These are phyloP conservation scores for Vigna reflexopilosa DNA, from an alignment of 306 rosid genomes.

Conservation along the genomic window DNA sequence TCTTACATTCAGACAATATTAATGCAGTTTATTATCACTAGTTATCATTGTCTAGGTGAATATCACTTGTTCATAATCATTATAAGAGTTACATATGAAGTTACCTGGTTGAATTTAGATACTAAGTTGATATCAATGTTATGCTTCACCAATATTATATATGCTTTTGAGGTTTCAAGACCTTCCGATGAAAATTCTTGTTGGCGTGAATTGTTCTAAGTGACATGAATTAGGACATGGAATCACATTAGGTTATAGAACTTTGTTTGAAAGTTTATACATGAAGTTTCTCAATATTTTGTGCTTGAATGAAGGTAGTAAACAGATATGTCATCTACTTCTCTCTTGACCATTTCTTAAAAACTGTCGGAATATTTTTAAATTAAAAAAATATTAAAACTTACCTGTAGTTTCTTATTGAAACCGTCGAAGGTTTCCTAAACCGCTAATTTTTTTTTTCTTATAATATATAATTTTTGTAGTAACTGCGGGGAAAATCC, in stretches of 20 bases:
- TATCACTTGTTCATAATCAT: not conserved
- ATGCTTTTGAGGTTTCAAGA: not conserved
- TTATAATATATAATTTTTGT: too few species aligned
- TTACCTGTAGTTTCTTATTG: too few species aligned
- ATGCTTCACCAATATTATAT: not conserved
- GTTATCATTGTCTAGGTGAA: not conserved
- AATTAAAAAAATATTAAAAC: too few species aligned
- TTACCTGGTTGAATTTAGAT: not conserved
- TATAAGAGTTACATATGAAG: too few species aligned
- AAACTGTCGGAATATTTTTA: too few species aligned
- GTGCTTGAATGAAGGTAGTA: too few species aligned
- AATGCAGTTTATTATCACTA: not conserved
- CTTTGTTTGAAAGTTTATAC: not conserved
- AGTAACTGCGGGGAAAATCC: too few species aligned
- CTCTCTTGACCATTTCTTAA: too few species aligned
- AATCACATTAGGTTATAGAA: not conserved
- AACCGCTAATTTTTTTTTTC: too few species aligned
- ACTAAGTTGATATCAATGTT: not conserved
- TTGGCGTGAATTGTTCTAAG: not conserved
- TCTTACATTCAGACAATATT: conserved; percentile 71
- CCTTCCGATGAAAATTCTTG: too few species aligned
- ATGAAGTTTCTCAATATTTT: not conserved
- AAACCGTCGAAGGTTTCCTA: too few species aligned
- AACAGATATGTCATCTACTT: too few species aligned
- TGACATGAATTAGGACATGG: not conserved